These are phyloP conservation scores for Colletotrichum coccodes DNA, from an alignment of 2,329 filamentous ascomycete genomes.

Conservation along the genomic window DNA sequence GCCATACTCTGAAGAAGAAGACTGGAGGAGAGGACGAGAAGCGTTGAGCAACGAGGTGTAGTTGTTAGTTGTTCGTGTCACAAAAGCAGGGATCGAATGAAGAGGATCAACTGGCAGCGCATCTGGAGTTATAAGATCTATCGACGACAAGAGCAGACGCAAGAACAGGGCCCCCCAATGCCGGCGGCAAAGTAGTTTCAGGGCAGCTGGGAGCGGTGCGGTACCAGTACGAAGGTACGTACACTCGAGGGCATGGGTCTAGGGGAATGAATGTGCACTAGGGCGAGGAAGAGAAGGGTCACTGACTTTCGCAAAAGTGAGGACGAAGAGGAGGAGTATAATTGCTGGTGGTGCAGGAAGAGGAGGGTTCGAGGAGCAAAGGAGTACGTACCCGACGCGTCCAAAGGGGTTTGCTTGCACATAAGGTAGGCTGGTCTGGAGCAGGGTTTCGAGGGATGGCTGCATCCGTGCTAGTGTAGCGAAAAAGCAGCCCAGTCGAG, in stretches of 20 bases:
- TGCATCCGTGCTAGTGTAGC: constrained; percentile 25
- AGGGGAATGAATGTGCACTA: neutral
- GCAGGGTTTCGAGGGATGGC: constrained; percentile 25
- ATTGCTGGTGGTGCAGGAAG: neutral
- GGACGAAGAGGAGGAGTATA: constrained; percentile 5
- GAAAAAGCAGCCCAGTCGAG: constrained; percentile 13
- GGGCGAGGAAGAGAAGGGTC: neutral
- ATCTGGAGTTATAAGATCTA: constrained; percentile 33
- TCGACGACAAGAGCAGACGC: constrained; percentile 27
- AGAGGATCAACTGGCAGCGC: constrained; percentile 24
- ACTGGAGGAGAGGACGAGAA: constrained; percentile 17
- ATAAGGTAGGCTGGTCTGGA: constrained; percentile 10
- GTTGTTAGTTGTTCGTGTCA: constrained; percentile 28
- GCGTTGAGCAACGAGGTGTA: constrained; percentile 7
- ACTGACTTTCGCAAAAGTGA: constrained; percentile 8
- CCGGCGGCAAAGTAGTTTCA: constrained; percentile 33
- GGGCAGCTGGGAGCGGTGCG: constrained; percentile 27
- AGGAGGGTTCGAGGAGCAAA: neutral
- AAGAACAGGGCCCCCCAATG: constrained; percentile 29
- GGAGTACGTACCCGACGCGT: neutral
- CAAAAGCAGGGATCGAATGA: constrained; percentile 25
- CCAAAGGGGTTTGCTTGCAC: neutral
- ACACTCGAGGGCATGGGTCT: neutral
- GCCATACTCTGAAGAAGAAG: constrained; percentile 17
- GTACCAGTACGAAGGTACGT: constrained; percentile 3